Evolutionary conservation across 208 protist genomes (phyloP).

Genomic region (Leishmania braziliensis): DNA sequence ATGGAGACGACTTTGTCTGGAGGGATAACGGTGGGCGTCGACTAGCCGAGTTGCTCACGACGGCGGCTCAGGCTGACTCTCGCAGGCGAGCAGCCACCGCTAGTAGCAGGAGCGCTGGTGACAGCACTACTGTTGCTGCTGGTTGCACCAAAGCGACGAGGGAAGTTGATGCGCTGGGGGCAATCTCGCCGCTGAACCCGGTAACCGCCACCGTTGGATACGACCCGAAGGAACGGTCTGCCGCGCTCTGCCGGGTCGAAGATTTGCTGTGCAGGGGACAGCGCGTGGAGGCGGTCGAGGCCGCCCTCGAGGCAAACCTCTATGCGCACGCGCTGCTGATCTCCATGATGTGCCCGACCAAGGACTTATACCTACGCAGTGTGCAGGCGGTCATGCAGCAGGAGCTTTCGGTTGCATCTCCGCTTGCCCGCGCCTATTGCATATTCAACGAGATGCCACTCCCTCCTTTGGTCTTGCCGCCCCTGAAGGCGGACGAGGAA

Average conservation of each 20-base stretch:
- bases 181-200: conserved; percentile 20
- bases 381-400: conserved; percentile 62
- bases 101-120: not conserved
- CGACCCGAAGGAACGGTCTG: conserved; percentile 15
- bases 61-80: conserved; percentile 18
- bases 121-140: not conserved
- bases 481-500: not conserved
- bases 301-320: conserved; percentile 55
- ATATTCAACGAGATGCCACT: conserved; percentile 81
- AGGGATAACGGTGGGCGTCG: conserved; percentile 43
- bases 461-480: conserved; percentile 44
- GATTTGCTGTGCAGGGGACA: conserved; percentile 59
- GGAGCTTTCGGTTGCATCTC: conserved; percentile 56
- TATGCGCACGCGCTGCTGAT: conserved; percentile 84
- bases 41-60: conserved; percentile 49
- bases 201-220: not conserved
- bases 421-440: conserved; percentile 81
- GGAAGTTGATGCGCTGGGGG: not conserved
- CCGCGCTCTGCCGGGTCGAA: conserved; percentile 56
- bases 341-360: conserved; percentile 85
- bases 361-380: conserved; percentile 65
- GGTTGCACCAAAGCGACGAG: not conserved
- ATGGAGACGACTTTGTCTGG: conserved; percentile 44
- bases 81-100: conserved; percentile 10
- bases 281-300: conserved; percentile 63